Base-by-base conservation (phyloP, 1,284 basidiomycete genomes). In the Boletellus dicymbophilus region DNA sequence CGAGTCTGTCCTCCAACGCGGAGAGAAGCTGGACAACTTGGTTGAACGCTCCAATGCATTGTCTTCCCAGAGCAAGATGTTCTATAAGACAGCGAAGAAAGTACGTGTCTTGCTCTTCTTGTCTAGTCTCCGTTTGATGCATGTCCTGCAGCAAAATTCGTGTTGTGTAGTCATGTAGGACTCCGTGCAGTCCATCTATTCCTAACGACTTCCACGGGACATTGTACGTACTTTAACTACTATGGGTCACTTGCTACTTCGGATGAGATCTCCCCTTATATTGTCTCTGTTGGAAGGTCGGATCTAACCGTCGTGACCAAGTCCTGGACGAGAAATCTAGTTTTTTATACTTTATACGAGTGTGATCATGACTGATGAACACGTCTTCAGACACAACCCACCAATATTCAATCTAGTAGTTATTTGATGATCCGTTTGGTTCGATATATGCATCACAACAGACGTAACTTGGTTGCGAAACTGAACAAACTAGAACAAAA, bases 11-110 rank as follows among this genome's bases (percentile, higher is more conserved):
- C 80, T 99, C 31, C 88, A 97, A 70, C 84, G 97, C 28, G 97
- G 97, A 36, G 96, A 99, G 80, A 97, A 95, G 72, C 81, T 99
- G 41, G 96, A 99, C 71, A 95, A 95, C 70, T 79, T 99, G 20
- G 96, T 99, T 4, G 96, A 98, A 62, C 83, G 95, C 45, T 98
- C 95, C 39, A 93, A 93, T 56, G 90, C 90, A 6, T 76, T 99
- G 36, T 95, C 93, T 25, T 77, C 85, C 25, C 93, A 95, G 74
- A 93, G 85, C 75, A 98, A 98, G 82, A 89, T 90, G 82, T 95
- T 96, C 67, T 93, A 92, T 75, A 94, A 94, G 81, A 93, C 92
- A 6, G 90, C 91, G 3, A 93, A 92, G 81, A 94, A 93, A 82
- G 91, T 91, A 52, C 40, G 79, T 65, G 11, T 23, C 30, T 47